These are phyloP conservation scores for Cenococcum geophilum DNA, from an alignment of 495 filamentous ascomycete species.

Conservation along the genomic window DNA sequence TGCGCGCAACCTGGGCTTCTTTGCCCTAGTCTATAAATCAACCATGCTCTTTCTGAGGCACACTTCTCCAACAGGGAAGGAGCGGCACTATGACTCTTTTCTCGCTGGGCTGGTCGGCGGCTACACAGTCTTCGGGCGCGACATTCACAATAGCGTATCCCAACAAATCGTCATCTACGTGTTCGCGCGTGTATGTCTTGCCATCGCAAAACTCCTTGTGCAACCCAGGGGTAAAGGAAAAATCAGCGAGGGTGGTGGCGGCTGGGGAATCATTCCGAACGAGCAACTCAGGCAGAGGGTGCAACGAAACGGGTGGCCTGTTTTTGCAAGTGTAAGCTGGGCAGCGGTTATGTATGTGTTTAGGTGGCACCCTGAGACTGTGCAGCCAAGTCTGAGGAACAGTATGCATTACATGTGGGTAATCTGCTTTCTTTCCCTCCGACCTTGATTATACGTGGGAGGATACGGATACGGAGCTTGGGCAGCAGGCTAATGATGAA, in stretches of 20 bases:
- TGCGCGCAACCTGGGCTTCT: conserved; percentile 83
- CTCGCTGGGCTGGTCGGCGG: conserved; percentile 86
- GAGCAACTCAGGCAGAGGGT: conserved; percentile 47
- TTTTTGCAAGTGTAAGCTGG: conserved; percentile 86
- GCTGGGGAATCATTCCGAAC: conserved; percentile 37
- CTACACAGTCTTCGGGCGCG: conserved; percentile 86
- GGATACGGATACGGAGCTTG: not conserved
- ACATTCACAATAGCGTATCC: conserved; percentile 71
- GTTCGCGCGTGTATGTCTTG: conserved; percentile 83
- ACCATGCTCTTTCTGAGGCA: conserved; percentile 65
- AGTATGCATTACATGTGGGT: conserved; percentile 98
- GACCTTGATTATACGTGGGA: not conserved
- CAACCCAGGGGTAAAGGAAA: conserved; percentile 46
- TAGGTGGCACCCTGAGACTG: conserved; percentile 78
- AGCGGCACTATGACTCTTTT: conserved; percentile 73
- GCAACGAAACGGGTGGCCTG: conserved; percentile 72
- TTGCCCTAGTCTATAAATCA: conserved; percentile 83
- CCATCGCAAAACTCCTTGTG: conserved; percentile 73
- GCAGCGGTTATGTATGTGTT: conserved; percentile 93
- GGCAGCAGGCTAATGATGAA: conserved; percentile 27
- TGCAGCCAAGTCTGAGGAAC: conserved; percentile 83
- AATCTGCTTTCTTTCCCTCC: conserved; percentile 3
- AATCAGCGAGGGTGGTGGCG: conserved; percentile 38
- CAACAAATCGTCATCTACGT: conserved; percentile 99
- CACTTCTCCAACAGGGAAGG: conserved; percentile 54